Evolutionary conservation across 106 monocot genomes (phyloP), one percentile per base, ranked within the genome.

Genomic region (Posidonia australis): DNA sequence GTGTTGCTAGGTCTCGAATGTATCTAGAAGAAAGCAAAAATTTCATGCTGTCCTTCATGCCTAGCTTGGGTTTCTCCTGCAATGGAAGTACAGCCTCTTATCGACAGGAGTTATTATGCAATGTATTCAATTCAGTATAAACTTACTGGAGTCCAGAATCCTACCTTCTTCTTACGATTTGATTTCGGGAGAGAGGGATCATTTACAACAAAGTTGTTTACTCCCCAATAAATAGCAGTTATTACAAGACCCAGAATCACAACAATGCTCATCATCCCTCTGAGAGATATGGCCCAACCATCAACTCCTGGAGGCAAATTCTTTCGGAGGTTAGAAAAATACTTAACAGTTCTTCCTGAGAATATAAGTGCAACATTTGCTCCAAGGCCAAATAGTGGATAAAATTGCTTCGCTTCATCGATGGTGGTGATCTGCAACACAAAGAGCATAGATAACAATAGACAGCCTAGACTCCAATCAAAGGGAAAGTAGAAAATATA

Each of bases 231-330:
- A 47, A 94, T 89, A 28, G 64, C 74, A 41, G 58, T 57, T 13
- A 94, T 94, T 31, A 86, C 59, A 29, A 84, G 66, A 59, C 94
- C 90, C 16, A 94, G 59, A 58, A 80, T 27, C 18, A 89, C 86
- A 45, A 94, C 93, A 65, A 94, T 94, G 77, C 89, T 89, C 93
- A 94, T 94, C 93, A 94, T 94, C 68, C 86, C 89, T 71, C 78
- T 94, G 20, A 94, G 82, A 55, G 94, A 96, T 42, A 96, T 60
- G 13, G 79, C 94, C 94, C 94, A 96, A 16, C 94, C 94, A 69
- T 96, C 94, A 43, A 96, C 86, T 24, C 94, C 94, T 16, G 94
- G 94, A 24, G 83, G 86, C 67, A 96, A 68, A 54, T 80, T 82
- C 61, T 96, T 82, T 23, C 94, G 76, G n/a, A 96, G 64, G 69